Evolutionary conservation across 768 basidiomycete genomes (phyloP).

Genomic region (Collybia mongolica): DNA sequence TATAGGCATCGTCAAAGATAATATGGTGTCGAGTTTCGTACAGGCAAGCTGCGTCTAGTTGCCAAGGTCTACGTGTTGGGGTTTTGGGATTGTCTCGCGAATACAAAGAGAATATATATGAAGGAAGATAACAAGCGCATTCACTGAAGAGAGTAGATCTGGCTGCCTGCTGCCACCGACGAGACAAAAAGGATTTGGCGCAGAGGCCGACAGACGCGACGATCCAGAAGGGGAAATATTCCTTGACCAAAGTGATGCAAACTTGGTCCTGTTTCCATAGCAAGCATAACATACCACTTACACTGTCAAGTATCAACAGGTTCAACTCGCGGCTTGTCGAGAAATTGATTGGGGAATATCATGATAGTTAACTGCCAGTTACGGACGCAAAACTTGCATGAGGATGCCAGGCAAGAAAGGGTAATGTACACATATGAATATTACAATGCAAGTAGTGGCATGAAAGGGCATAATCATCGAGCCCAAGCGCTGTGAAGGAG

Average conservation of each 20-base stretch:
- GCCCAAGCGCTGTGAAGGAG: conserved; percentile 63
- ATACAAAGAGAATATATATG: too few species aligned
- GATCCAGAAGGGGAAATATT: conserved; percentile 23
- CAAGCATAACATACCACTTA: neutral
- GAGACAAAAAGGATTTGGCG: conserved; percentile 3
- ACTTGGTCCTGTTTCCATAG: conserved; percentile 6
- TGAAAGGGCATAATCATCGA: conserved; percentile 29
- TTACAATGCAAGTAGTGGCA: too few species aligned
- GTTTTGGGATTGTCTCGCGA: neutral
- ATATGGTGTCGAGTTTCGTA: neutral
- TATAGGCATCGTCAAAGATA: conserved; percentile 7
- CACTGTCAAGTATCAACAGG: too few species aligned
- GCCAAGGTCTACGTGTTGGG: neutral
- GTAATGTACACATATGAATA: too few species aligned
- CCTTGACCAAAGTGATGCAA: conserved; percentile 9
- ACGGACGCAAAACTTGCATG: too few species aligned
- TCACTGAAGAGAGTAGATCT: conserved; percentile 3
- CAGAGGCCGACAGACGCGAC: conserved; percentile 18
- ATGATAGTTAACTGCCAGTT: too few species aligned
- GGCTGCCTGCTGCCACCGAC: neutral
- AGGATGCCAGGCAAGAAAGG: too few species aligned
- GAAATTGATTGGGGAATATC: too few species aligned
- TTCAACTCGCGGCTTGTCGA: too few species aligned
- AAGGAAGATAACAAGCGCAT: too few species aligned
- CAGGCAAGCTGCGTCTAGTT: too few species aligned